These are phyloP conservation scores for Tricladium varicosporioides DNA, from an alignment of 2,329 filamentous ascomycete species.

Conservation along the genomic window DNA sequence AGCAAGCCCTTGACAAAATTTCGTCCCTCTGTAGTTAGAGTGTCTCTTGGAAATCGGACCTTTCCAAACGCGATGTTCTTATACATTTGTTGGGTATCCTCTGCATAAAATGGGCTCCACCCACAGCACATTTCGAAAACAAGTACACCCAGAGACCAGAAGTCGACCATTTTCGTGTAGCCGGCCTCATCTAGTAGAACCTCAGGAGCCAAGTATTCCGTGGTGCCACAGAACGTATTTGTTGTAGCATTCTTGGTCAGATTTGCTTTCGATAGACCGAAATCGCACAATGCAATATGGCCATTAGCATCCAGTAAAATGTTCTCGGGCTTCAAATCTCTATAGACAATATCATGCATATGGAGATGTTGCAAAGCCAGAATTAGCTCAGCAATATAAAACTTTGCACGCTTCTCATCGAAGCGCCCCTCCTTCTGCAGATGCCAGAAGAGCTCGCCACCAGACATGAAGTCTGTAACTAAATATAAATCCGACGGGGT, in stretches of 20 bases:
- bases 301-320: constrained; percentile 96
- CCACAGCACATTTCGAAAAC: constrained; percentile 99
- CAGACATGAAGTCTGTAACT: constrained; percentile 99
- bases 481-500: constrained; percentile 94
- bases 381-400: constrained; percentile 98
- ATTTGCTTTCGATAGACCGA: constrained; percentile 96
- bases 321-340: constrained; percentile 96
- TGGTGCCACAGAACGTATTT: constrained; percentile 98
- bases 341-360: constrained; percentile 95
- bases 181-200: constrained; percentile 93
- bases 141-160: constrained; percentile 95
- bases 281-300: constrained; percentile 96
- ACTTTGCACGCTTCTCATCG: constrained; percentile 91
- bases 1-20: constrained; percentile 98
- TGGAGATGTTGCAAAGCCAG: constrained; percentile 93
- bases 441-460: constrained; percentile 98
- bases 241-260: constrained; percentile 96
- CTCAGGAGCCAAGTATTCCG: constrained; percentile 94
- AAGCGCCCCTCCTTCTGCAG: constrained; percentile 96
- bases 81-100: constrained; percentile 99
- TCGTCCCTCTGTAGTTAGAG: constrained; percentile 87
- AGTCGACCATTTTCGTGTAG: constrained; percentile 99
- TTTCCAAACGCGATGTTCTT: constrained; percentile 99
- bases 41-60: constrained; percentile 92
- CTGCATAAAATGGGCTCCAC: constrained; percentile 98